These are phyloP conservation scores for Blastobotrys raffinosifermentans DNA, from an alignment of 1,139 yeast species.

Conservation along the genomic window DNA sequence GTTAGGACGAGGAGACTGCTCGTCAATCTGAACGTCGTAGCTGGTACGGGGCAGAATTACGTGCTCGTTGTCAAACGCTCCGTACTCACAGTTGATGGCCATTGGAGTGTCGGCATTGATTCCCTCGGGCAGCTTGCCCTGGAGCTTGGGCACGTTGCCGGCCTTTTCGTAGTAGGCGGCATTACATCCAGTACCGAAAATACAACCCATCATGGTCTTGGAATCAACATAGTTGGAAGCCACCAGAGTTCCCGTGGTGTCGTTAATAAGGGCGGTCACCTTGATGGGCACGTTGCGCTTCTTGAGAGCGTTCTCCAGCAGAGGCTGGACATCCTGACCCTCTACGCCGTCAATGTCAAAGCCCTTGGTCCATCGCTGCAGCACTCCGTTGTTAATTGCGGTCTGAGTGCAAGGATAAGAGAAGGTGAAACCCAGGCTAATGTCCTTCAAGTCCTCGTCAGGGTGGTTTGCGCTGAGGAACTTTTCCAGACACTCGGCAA, in stretches of 20 bases:
- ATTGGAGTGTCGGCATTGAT: slow-evolving; percentile 60
- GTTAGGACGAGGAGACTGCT: slow-evolving; percentile 90
- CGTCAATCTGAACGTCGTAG: slow-evolving; percentile 75
- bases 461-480: slow-evolving; percentile 54
- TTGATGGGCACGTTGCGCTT: slow-evolving; percentile 65
- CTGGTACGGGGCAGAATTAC: slow-evolving; percentile 74
- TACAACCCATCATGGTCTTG: slow-evolving; percentile 86
- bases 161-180: slow-evolving; percentile 88
- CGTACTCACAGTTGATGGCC: slow-evolving; percentile 98
- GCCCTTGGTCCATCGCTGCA: slow-evolving; percentile 98
- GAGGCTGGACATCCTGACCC: slow-evolving; percentile 89
- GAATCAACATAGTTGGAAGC: slow-evolving; percentile 93
- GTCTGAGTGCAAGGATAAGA: slow-evolving; percentile 87
- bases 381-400: slow-evolving; percentile 75
- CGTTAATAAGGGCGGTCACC: slow-evolving; percentile 90
- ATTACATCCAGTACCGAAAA: slow-evolving; percentile 97
- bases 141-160: slow-evolving; percentile 72
- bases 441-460: slow-evolving; percentile 37
- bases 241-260: slow-evolving; percentile 94
- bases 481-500: slow-evolving; percentile 70
- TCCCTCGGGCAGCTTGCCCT: slow-evolving; percentile 62
- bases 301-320: slow-evolving; percentile 72
- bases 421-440: slow-evolving; percentile 93
- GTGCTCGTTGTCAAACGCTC: slow-evolving; percentile 94
- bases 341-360: slow-evolving; percentile 92